Conservation (phyloP, 495 filamentous ascomycete genomes). For the Lophium mytilinum region DNA sequence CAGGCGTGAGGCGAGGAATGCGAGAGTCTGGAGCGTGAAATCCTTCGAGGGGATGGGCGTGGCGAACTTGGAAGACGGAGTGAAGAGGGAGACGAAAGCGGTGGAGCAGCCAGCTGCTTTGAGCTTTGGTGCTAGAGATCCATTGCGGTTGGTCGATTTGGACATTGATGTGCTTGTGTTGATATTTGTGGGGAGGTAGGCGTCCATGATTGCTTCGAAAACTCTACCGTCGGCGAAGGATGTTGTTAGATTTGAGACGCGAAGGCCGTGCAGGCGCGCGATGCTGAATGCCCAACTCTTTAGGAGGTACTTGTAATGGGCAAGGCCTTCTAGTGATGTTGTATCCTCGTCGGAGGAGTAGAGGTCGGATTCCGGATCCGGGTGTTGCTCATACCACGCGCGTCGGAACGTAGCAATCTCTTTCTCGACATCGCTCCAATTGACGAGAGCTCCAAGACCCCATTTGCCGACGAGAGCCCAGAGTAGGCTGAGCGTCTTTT, state of each 20-base stretch:
- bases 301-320: constrained; percentile 39
- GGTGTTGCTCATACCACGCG: constrained; percentile 24
- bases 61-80: constrained; percentile 4
- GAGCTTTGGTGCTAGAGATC: constrained; percentile 26
- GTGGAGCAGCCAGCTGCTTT: constrained; percentile 29
- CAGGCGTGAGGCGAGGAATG: constrained; percentile 57
- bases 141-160: neutral
- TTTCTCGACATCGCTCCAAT: constrained; percentile 45
- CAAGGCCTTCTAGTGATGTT: constrained; percentile 21
- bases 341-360: constrained; percentile 15
- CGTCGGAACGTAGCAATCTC: constrained; percentile 37
- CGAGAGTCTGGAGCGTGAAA: constrained; percentile 48
- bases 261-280: constrained; percentile 39
- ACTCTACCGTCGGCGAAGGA: constrained; percentile 51
- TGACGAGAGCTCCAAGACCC: constrained; percentile 47
- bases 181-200: constrained; percentile 40
- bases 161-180: neutral
- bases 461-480: constrained; percentile 54
- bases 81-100: constrained; percentile 32
- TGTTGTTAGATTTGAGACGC: constrained; percentile 50
- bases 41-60: constrained; percentile 36
- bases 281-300: constrained; percentile 48
- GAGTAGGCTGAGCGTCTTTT: constrained; percentile 56
- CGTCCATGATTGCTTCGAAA: constrained; percentile 51
- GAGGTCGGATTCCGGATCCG: constrained; percentile 4